Evolutionary conservation across 352 stramenopile species (phyloP), one percentile per base, ranked within the genome.

Genomic region (Phytophthora litchii): DNA sequence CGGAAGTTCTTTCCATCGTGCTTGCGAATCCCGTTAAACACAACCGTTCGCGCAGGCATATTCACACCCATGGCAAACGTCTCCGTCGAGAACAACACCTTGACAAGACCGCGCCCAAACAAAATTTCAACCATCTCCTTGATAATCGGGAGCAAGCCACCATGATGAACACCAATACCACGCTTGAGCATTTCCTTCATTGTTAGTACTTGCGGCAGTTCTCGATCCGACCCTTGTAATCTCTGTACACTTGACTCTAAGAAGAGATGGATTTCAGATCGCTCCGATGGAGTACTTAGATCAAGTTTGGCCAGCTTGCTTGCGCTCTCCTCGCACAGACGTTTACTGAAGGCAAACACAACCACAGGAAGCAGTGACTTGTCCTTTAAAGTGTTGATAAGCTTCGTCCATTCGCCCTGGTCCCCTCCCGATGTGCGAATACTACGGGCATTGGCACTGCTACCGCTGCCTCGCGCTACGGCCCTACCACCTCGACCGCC

Each of bases 111-210:
- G 19, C 93, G 76, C 31, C 86, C 92, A 78, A 99, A 99, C 29
- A 99, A 80, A 38, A 99, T 99, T 72, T 99, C 97, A n/a, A 99
- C 97, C 76, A 99, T 97, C 68, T 99, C 98, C 72, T 99, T 99
- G 45, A 99, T 86, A 37, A 99, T 98, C 3, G 97, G 97, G n/a
- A 99, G 83, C 32, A 99, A 65, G 0, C 96, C 97, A 27, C 96
- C 94, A 60, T 99, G 97, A 58, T 99, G 97, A 43, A 99, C 89
- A 27, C 97, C 98, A 52, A 99, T 94, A 31, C 98, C 98, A 34
- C 92, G 79, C 69, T 95, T 93, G 4, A 99, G 86, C 88, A 99
- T 89, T 53, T 98, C 97, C 21, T 99, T 89, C 59, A 99, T 88
- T 11, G 91, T 95, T 50, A 98, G 64, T n/a, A 99, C 97, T 66